phyloP scores from a whole-genome alignment of 345 rosid genomes.

The Garcia nutans region DNA sequence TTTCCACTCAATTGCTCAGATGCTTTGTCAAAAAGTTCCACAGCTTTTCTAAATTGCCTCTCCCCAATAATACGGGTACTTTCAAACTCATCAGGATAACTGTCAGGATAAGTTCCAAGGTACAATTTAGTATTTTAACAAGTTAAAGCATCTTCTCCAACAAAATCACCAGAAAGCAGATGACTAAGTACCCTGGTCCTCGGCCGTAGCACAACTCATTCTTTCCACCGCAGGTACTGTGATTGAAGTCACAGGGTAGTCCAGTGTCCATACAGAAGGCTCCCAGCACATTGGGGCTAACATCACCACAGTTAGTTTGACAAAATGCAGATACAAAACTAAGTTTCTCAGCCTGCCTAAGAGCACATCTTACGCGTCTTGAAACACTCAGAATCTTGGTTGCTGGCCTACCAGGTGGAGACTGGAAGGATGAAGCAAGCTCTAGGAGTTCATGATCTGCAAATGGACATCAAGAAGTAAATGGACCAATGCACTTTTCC shows the following conservation, averaged over 20 bases:
- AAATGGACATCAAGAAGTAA: constrained; percentile 13
- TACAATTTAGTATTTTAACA: constrained; percentile 14
- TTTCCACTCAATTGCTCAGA: constrained; percentile 75
- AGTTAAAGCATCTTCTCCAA: background rate
- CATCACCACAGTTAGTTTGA: constrained; percentile 96
- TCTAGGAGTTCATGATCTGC: constrained; percentile 81
- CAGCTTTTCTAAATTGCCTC: constrained; percentile 79
- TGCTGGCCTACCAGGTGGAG: constrained; percentile 68
- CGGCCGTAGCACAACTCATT: constrained; percentile 89
- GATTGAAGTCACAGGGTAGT: constrained; percentile 95
- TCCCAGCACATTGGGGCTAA: constrained; percentile 96
- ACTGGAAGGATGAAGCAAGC: constrained; percentile 85
- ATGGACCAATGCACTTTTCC: background rate
- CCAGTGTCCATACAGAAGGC: constrained; percentile 90
- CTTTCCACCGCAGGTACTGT: constrained; percentile 95
- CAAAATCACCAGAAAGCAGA: constrained; percentile 4
- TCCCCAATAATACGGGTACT: constrained; percentile 92
- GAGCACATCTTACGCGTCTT: constrained; percentile 75
- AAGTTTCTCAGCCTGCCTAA: constrained; percentile 78
- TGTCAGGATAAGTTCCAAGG: constrained; percentile 34
- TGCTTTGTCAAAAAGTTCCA: constrained; percentile 76
- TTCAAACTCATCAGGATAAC: constrained; percentile 95
- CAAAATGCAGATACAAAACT: constrained; percentile 95
- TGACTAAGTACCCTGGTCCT: constrained; percentile 84
- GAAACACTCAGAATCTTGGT: constrained; percentile 63